Evolutionary conservation across 495 filamentous ascomycete species (phyloP), one percentile per base, ranked within the genome.

Genomic region (Neurospora tetraspora): DNA sequence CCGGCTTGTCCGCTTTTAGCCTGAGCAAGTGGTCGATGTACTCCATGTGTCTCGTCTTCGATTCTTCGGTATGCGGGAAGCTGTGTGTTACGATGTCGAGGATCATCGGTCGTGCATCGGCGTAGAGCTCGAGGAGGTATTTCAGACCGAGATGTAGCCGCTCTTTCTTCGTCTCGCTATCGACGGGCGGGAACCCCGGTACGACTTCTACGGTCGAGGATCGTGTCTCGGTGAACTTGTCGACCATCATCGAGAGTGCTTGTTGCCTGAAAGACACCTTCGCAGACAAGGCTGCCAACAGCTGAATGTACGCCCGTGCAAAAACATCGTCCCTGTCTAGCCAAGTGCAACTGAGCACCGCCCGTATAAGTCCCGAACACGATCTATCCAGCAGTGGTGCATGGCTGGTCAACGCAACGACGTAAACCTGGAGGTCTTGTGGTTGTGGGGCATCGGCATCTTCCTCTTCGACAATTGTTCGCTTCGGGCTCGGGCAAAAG

Each of bases 291-390:
- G 90, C 91, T 39, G 91, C 92, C 37, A 98, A 79, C 69, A 98
- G 92, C 70, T 92, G 88, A 68, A 91, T 88, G 81, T 91, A 98
- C 3, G 92, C 85, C 73, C 89, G 89, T 45, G 94, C 86, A 81
- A 96, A 98, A 5, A 86, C 82, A 72, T 94, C 90, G 77, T 95
- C 92, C 69, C 94, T 87, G 11, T 92, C 93, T 53, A 97, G 86
- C 96, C 96, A 99, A 43, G 89, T 84, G 79, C 89, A 92, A 73
- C 87, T 83, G 39, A 98, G 82, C 11, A 97, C 84, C 31, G 89
- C 89, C 74, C 88, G 84, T 43, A 97, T 89, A 39, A 99, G 82
- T 3, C 89, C 89, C 23, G 89, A 88, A 81, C 92, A 97, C 68
- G 87, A 88, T 75, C 88, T 89, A 74, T 91, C 83, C 36, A 99